These are phyloP conservation scores for Arthrobotrys sphaeroides DNA, from an alignment of 2,329 filamentous ascomycete genomes.

Conservation along the genomic window DNA sequence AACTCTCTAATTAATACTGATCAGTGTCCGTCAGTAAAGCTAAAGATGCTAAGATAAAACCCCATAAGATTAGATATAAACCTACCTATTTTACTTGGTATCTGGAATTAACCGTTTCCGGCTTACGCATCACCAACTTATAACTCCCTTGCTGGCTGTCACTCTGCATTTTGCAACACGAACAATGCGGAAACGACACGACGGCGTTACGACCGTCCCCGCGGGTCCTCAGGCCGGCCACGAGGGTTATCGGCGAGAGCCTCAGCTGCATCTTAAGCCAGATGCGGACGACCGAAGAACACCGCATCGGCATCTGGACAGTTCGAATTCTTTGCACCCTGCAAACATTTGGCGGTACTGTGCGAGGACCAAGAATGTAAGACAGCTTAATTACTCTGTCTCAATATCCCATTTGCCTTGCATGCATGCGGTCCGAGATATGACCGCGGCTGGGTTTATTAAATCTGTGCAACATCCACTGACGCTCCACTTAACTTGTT, in stretches of 20 bases:
- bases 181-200: constrained; percentile 38
- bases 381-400: not conserved
- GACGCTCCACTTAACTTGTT: not conserved
- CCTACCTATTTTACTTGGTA: too few species aligned
- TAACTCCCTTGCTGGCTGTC: not conserved
- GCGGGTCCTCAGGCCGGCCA: constrained; percentile 5
- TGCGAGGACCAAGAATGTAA: constrained; percentile 25
- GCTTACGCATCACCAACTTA: constrained; percentile 4
- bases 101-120: constrained; percentile 21
- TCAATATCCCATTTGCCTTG: not conserved
- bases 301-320: not conserved
- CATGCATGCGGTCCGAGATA: not conserved
- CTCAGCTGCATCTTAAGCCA: constrained; percentile 10
- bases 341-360: constrained; percentile 22
- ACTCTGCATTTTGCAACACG: not conserved
- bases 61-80: constrained; percentile 6
- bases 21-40: constrained; percentile 2
- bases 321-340: constrained; percentile 4
- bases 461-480: constrained; percentile 1
- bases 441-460: not conserved
- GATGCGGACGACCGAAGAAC: constrained; percentile 19
- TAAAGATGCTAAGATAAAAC: constrained; percentile 25
- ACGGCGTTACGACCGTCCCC: constrained; percentile 10
- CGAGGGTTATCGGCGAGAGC: constrained; percentile 7
- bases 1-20: too few species aligned